Percentiles rank a stretch among this genome's conserved stretches.
These are phyloP conservation scores for Penicillium sp. DNA, from an alignment of 2,329 filamentous ascomycete genomes.

Conservation along the genomic window DNA sequence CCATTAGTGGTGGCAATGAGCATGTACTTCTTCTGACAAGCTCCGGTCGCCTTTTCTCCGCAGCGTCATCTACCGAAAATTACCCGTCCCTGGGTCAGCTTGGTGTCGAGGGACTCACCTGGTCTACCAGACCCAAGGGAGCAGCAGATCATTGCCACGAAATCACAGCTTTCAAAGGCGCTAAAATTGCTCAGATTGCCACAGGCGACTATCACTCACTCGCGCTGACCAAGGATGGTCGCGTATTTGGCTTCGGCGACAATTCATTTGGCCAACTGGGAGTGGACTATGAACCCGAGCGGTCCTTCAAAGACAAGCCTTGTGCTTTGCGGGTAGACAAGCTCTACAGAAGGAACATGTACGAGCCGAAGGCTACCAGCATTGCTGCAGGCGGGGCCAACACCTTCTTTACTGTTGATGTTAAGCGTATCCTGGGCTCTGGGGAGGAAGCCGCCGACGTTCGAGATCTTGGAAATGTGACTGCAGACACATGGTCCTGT, in stretches of 20 bases:
- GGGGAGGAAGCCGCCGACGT: slow-evolving; percentile 43
- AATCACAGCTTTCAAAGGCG: slow-evolving; percentile 68
- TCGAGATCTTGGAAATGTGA: slow-evolving; percentile 56
- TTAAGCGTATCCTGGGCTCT: slow-evolving; percentile 58
- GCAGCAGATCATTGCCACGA: slow-evolving; percentile 83
- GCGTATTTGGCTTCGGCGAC: slow-evolving; percentile 85
- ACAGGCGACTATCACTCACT: slow-evolving; percentile 85
- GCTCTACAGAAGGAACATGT: slow-evolving; percentile 69
- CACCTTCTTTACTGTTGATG: slow-evolving; percentile 85
- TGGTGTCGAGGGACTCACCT: slow-evolving; percentile 79
- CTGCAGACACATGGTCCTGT: slow-evolving; percentile 80
- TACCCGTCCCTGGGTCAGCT: slow-evolving; percentile 85
- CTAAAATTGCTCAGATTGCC: slow-evolving; percentile 72
- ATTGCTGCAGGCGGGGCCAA: slow-evolving; percentile 85
- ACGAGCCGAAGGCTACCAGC: slow-evolving; percentile 67
- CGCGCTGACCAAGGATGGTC: slow-evolving; percentile 72
- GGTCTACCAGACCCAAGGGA: slow-evolving; percentile 73
- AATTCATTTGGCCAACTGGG: slow-evolving; percentile 90
- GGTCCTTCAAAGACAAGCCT: slow-evolving; percentile 67
- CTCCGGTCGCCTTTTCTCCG: slow-evolving; percentile 81
- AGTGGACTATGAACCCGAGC: slow-evolving; percentile 67
- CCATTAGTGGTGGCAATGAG: slow-evolving; percentile 77
- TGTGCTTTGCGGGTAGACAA: slow-evolving; percentile 68
- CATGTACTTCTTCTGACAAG: slow-evolving; percentile 85
- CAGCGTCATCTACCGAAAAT: slow-evolving; percentile 74